These are phyloP conservation scores for Bryum argenteum DNA, from an alignment of 225 moss, liverwort and hornwort genomes.

Conservation along the genomic window DNA sequence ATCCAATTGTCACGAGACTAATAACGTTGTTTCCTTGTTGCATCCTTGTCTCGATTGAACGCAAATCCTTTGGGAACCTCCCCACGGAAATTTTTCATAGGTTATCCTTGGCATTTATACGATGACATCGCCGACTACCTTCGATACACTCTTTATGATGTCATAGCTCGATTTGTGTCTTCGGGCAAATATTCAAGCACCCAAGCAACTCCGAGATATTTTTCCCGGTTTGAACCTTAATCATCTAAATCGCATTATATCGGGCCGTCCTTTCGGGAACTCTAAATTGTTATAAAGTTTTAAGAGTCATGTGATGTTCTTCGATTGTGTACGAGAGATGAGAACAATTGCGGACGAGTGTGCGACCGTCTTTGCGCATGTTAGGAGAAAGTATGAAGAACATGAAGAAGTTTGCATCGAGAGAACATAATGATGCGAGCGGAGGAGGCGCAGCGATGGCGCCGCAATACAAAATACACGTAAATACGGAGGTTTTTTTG, in stretches of 20 bases:
- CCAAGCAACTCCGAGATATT: conserved; percentile 74
- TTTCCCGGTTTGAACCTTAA: conserved; percentile 58
- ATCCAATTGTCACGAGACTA: not conserved
- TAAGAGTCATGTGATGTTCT: conserved; percentile 7
- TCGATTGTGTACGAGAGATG: conserved; percentile 64
- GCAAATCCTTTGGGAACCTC: conserved; percentile 88
- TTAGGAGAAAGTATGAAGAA: conserved; percentile 70
- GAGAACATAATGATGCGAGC: conserved; percentile 64
- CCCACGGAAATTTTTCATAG: conserved; percentile 75
- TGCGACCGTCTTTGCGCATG: conserved; percentile 60
- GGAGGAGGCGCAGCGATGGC: conserved; percentile 80
- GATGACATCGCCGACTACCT: conserved; percentile 96
- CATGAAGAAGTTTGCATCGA: conserved; percentile 62
- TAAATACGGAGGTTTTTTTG: conserved; percentile 58
- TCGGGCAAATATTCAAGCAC: conserved; percentile 92
- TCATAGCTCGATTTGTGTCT: conserved; percentile 89
- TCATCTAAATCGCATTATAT: not conserved
- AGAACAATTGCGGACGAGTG: conserved; percentile 70
- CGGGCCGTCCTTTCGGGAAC: too few relatives aligned
- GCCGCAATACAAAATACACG: conserved; percentile 74
- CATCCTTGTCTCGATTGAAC: conserved; percentile 52
- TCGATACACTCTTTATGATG: conserved; percentile 88
- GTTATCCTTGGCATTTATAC: conserved; percentile 91
- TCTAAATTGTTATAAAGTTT: too few relatives aligned
- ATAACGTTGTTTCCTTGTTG: conserved; percentile 20